Evolutionary conservation across 202 grass and related monocot genomes (phyloP), one percentile per base, ranked within the genome.

Genomic region (Carex arenaria): DNA sequence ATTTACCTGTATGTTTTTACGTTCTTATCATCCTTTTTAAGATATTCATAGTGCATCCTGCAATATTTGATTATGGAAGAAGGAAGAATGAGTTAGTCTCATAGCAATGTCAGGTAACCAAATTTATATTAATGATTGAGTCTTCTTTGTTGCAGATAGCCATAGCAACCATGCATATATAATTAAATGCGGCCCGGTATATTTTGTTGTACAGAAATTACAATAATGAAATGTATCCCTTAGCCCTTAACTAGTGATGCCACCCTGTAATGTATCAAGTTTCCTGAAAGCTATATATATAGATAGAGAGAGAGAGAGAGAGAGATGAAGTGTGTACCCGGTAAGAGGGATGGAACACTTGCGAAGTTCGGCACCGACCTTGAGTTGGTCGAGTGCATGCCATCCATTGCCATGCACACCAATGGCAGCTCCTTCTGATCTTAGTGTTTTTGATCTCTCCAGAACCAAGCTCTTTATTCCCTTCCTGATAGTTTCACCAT

Each of bases 321-420:
- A 57, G 54, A 52, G 8, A 59, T 31, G 4, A 1, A 38, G 6
- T 8, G 12, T 47, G 1, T 72, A 87, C 87, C 26, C 63, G 2
- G 85, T 89, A 51, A 87, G 63, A 67, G 61, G n/a, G 8, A 36
- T 34, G 17, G 76, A 60, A 7, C 40, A 64, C 20, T 79, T 63
- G 30, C 85, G 71, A n/a, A 89, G 81, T n/a, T 87, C 84, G 17
- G 36, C 5, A 57, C 60, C 83, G 7, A 93, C 23, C 2, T 79
- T 73, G 10, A 91, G 84, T n/a, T 85, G 69, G 38, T 93, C 67
- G 10, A 93, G 85, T 43, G 61, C 87, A 13, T 65, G 53, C 91
- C 91, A 93, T 49, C 89, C 89, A 52, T 93, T 94, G 77, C 15
- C 71, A 9, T 86, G 67, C 9, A 94, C 15, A n/a, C 61, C 80